These are phyloP conservation scores for Abortiporus biennis DNA, from an alignment of 1,284 basidiomycete genomes.

Conservation along the genomic window DNA sequence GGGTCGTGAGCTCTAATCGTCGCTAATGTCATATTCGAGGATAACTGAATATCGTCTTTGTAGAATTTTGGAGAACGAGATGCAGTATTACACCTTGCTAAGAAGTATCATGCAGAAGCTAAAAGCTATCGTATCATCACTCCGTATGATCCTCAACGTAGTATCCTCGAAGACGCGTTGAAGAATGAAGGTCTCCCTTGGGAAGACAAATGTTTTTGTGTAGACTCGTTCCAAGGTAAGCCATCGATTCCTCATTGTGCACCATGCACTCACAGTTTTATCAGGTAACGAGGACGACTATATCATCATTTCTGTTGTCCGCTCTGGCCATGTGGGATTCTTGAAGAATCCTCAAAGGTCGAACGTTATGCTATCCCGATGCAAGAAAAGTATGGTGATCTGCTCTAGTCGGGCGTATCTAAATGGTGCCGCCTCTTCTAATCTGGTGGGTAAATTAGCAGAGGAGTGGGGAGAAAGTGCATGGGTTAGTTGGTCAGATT, in stretches of 20 bases:
- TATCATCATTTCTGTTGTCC: conserved; percentile 37
- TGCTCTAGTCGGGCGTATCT: conserved; percentile 23
- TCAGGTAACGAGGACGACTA: conserved; percentile 38
- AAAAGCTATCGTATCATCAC: conserved; percentile 38
- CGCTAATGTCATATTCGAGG: conserved; percentile 14
- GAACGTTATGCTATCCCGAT: conserved; percentile 46
- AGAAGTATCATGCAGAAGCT: conserved; percentile 29
- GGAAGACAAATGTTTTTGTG: conserved; percentile 33
- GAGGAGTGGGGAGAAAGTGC: conserved; percentile 2
- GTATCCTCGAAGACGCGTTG: conserved; percentile 27
- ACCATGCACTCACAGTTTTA: conserved; percentile 5
- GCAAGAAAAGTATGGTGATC: conserved; percentile 35
- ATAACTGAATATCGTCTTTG: conserved; percentile 12
- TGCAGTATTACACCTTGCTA: conserved; percentile 37
- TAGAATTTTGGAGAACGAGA: conserved; percentile 40
- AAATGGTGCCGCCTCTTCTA: conserved; percentile 2
- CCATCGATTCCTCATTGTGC: neutral
- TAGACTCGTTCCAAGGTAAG: conserved; percentile 43
- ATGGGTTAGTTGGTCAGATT: no score
- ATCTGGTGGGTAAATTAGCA: conserved; percentile 5
- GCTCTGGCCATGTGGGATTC: conserved; percentile 36
- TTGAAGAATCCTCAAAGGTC: conserved; percentile 30
- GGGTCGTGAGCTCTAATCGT: conserved; percentile 29
- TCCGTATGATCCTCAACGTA: conserved; percentile 41
- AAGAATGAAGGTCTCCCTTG: conserved; percentile 27